A percentile compares a stretch with the other conserved stretches of the same genome.
Conservation (phyloP, 2,329 filamentous ascomycete species). For the Trichoderma aggressivum region DNA sequence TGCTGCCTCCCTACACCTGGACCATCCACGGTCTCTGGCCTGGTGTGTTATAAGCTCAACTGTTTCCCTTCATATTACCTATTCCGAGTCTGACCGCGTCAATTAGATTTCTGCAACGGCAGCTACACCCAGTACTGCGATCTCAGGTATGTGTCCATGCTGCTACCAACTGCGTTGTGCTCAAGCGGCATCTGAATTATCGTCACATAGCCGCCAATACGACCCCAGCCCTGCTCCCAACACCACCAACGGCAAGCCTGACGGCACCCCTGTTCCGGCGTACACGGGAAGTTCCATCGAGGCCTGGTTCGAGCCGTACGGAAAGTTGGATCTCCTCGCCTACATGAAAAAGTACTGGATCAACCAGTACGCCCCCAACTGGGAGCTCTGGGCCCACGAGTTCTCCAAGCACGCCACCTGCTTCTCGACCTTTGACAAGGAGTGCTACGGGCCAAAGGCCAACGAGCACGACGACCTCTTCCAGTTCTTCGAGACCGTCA, state of each 20-base stretch:
- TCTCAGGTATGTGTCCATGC: slow-evolving; percentile 33
- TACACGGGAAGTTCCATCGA: slow-evolving; percentile 58
- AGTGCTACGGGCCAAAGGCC: slow-evolving; percentile 62
- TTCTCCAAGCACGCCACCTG: slow-evolving; percentile 68
- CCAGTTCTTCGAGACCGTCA: slow-evolving; percentile 60
- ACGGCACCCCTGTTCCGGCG: slow-evolving; percentile 51
- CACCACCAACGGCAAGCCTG: slow-evolving; percentile 55
- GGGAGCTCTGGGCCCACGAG: slow-evolving; percentile 63
- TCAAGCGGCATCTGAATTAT: background rate
- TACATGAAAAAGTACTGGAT: slow-evolving; percentile 68
- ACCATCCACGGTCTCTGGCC: slow-evolving; percentile 60
- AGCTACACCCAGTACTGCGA: slow-evolving; percentile 67
- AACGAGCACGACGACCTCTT: slow-evolving; percentile 55
- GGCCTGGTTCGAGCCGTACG: slow-evolving; percentile 56
- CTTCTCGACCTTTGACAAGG: slow-evolving; percentile 61
- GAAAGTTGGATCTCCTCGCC: slow-evolving; percentile 55
- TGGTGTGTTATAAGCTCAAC: slow-evolving; percentile 26
- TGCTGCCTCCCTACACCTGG: slow-evolving; percentile 56
- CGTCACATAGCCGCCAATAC: slow-evolving; percentile 51
- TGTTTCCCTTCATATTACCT: background rate
- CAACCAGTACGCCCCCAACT: slow-evolving; percentile 52
- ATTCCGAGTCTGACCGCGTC: background rate
- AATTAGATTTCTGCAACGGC: slow-evolving; percentile 44
- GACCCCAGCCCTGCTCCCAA: slow-evolving; percentile 60
- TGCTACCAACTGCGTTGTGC: background rate